phyloP scores from a whole-genome alignment of 129 eudicot species.

The Pseudognaphalium luteoalbum region DNA sequence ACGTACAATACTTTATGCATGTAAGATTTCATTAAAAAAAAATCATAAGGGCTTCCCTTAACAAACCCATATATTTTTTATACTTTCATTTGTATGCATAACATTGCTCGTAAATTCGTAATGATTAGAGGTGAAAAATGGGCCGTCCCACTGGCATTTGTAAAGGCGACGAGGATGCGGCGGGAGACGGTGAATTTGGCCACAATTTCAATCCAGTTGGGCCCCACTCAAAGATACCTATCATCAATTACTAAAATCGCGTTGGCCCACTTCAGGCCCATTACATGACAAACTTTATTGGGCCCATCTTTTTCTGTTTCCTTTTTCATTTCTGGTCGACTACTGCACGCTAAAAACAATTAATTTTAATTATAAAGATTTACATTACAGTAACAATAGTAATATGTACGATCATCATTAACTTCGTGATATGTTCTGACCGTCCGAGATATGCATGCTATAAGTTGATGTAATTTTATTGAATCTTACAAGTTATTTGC shows the following conservation, averaged over 20 bases:
- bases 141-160: constrained; percentile 10
- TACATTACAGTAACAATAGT: not conserved
- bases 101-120: too few relatives aligned
- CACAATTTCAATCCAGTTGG: constrained; percentile 9
- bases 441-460: not conserved
- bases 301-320: constrained; percentile 19
- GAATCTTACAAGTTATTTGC: too few relatives aligned
- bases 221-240: constrained; percentile 25
- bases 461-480: too few relatives aligned
- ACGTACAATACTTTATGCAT: too few relatives aligned
- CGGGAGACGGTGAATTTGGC: constrained; percentile 12
- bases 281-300: not conserved
- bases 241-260: constrained; percentile 8
- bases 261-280: constrained; percentile 12
- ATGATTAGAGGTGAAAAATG: too few relatives aligned
- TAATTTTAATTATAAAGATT: not conserved
- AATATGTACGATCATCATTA: not conserved
- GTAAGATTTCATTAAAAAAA: too few relatives aligned
- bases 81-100: too few relatives aligned
- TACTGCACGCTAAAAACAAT: constrained; percentile 27
- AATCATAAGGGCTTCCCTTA: too few relatives aligned
- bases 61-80: too few relatives aligned
- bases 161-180: constrained; percentile 27
- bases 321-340: constrained; percentile 17
- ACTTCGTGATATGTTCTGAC: constrained; percentile 4